Evolutionary conservation across 306 rosid genomes (phyloP), one percentile per base, ranked within the genome.

Genomic region (Quercus dentata): DNA sequence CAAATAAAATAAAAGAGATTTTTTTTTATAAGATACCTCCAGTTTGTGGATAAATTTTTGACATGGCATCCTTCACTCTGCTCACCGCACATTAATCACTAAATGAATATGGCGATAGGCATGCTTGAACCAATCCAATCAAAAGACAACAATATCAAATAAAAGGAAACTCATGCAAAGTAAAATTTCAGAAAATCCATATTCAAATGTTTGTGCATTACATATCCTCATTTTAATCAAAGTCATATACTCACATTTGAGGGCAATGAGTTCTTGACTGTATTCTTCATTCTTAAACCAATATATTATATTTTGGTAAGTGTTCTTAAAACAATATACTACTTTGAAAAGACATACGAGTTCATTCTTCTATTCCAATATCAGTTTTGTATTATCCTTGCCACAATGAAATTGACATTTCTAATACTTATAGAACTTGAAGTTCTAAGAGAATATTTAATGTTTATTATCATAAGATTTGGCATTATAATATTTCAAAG

Each of bases 51-150:
- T 95, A 89, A 71, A 88, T 84, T 85, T 90, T 90, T 64, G 97
- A 90, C 91, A 95, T 92, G 70, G 98, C 91, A 86, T 95, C 99
- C 89, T 95, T 95, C 73, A 95, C 83, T 84, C 92, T 89, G 87
- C 57, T 81, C 64, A 89, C 90, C 99, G 97, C 89, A 75, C 73
- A 56, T 62, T 52, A 82, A 64, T 74, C 31, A 64, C 38, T 56
- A 71, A 57, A 71, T 82, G 78, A 85, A 78, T 63, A 31, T 21
- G n/a, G 80, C 70, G 74, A 75, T 28, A 85, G 76, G 71, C 28
- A 49, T 18, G 56, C 73, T 63, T 63, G 69, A 56, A 74, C 64
- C 62, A 67, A 84, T 77, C 67, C 51, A 83, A 69, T 68, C 73
- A 71, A 72, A 71, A 14, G 49, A 17, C 21, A 30, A 31, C 69